These are phyloP conservation scores for Auriculariales sp. DNA, from an alignment of 768 basidiomycete genomes.

Conservation along the genomic window DNA sequence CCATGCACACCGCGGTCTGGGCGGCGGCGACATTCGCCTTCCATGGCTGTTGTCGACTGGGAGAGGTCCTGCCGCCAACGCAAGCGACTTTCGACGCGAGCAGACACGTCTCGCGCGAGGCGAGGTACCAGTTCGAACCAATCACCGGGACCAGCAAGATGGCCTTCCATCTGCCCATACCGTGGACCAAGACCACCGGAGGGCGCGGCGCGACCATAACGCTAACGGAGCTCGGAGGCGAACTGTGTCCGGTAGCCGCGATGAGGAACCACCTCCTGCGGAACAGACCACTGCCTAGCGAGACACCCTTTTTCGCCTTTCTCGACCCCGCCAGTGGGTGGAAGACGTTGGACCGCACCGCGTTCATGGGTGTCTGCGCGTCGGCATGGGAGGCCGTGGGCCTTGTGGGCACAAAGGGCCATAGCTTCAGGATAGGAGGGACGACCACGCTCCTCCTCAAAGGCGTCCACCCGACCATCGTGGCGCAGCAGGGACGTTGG, in stretches of 20 bases:
- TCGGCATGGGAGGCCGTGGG: neutral
- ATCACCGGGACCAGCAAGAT: neutral
- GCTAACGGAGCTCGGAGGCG: neutral
- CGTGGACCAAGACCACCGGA: neutral
- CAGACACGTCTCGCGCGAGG: slow-evolving; percentile 7
- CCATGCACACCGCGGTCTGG: slow-evolving; percentile 4
- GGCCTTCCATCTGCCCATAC: neutral
- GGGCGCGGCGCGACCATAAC: neutral
- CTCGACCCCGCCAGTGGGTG: neutral
- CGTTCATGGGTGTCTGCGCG: neutral
- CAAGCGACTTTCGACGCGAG: slow-evolving; percentile 6
- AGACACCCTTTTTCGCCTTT: neutral
- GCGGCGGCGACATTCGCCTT: slow-evolving; percentile 5
- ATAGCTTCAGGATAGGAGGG: slow-evolving; percentile 22
- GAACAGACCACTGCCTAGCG: neutral
- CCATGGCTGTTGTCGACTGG: slow-evolving; percentile 9
- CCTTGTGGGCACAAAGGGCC: slow-evolving; percentile 9
- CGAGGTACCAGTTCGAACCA: neutral
- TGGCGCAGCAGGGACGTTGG: slow-evolving; percentile 18
- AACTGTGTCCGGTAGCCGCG: neutral
- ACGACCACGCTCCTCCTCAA: slow-evolving; percentile 16
- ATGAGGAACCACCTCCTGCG: neutral
- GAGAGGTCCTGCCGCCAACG: slow-evolving; percentile 15
- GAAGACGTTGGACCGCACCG: neutral
- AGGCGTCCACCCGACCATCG: slow-evolving; percentile 18